These are phyloP conservation scores for Rhodocollybia butyracea DNA, from an alignment of 768 basidiomycete species.

Conservation along the genomic window DNA sequence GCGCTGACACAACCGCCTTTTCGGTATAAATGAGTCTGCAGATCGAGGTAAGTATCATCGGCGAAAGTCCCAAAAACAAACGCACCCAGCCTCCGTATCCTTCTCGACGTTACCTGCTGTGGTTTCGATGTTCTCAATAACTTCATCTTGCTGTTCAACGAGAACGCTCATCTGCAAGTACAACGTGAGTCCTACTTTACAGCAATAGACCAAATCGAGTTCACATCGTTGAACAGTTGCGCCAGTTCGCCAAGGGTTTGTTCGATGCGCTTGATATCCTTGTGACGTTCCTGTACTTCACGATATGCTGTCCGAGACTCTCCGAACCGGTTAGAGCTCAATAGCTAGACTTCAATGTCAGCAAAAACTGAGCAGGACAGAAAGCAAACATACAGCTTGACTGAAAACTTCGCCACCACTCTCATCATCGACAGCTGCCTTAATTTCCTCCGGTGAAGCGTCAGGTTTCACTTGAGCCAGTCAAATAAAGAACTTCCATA, in stretches of 20 bases:
- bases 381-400: conserved; percentile 58
- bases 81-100: conserved; percentile 84
- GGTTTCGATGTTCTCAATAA: conserved; percentile 77
- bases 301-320: conserved; percentile 87
- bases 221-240: conserved; percentile 93
- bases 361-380: neutral
- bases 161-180: conserved; percentile 82
- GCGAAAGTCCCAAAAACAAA: conserved; percentile 1
- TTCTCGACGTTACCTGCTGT: conserved; percentile 73
- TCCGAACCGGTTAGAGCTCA: conserved; percentile 89
- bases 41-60: conserved; percentile 8
- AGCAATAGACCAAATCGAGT: conserved; percentile 26
- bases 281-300: conserved; percentile 95
- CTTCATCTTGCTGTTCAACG: conserved; percentile 93
- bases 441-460: conserved; percentile 85
- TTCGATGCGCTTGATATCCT: conserved; percentile 95
- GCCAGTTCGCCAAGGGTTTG: conserved; percentile 89
- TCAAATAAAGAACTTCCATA: neutral
- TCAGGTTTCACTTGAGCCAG: conserved; percentile 75
- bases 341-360: conserved; percentile 49
- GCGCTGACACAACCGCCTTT: conserved; percentile 83
- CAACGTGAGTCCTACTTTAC: conserved; percentile 1
- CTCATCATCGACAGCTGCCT: conserved; percentile 83
- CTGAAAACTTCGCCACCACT: conserved; percentile 84
- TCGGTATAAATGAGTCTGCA: conserved; percentile 76